These are phyloP conservation scores for Petunia axillaris DNA, from an alignment of 257 asterid species.

Conservation along the genomic window DNA sequence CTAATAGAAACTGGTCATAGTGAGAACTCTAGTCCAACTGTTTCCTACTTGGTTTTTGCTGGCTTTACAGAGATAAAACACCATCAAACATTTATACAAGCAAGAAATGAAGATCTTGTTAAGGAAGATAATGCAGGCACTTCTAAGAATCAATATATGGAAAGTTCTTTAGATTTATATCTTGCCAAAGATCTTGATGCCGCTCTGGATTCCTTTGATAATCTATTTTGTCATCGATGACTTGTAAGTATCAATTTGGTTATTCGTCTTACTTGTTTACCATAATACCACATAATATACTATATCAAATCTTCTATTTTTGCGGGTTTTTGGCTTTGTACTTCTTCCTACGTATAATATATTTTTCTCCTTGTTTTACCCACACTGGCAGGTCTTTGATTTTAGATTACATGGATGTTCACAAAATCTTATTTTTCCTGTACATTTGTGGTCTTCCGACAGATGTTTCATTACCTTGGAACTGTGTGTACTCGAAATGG, in stretches of 20 bases:
- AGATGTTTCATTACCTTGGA: conserved; percentile 27
- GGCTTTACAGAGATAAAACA: conserved; percentile 40
- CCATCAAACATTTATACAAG: conserved; percentile 87
- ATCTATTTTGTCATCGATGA: conserved; percentile 96
- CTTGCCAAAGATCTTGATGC: conserved; percentile 92
- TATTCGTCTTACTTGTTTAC: conserved; percentile 9
- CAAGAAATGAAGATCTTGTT: conserved; percentile 73
- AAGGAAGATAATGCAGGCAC: conserved; percentile 45
- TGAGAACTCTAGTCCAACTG: conserved; percentile 72
- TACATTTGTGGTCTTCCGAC: conserved; percentile 45
- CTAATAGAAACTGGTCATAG: conserved; percentile 63
- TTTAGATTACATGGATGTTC: conserved; percentile 98
- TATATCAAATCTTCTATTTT: not conserved
- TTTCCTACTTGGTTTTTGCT: conserved; percentile 30
- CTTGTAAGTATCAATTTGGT: conserved; percentile 57
- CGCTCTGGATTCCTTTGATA: conserved; percentile 96
- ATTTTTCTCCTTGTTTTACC: conserved; percentile 26
- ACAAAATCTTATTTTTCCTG: conserved; percentile 86
- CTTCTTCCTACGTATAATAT: not conserved
- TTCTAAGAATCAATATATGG: conserved; percentile 49
- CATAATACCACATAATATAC: not conserved
- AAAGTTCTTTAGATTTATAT: conserved; percentile 65
- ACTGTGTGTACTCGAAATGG: conserved; percentile 22
- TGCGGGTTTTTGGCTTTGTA: not conserved
- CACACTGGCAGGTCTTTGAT: conserved; percentile 77